These are phyloP conservation scores for Pseudocercospora vitis DNA, from an alignment of 2,329 filamentous ascomycete genomes.

Conservation along the genomic window DNA sequence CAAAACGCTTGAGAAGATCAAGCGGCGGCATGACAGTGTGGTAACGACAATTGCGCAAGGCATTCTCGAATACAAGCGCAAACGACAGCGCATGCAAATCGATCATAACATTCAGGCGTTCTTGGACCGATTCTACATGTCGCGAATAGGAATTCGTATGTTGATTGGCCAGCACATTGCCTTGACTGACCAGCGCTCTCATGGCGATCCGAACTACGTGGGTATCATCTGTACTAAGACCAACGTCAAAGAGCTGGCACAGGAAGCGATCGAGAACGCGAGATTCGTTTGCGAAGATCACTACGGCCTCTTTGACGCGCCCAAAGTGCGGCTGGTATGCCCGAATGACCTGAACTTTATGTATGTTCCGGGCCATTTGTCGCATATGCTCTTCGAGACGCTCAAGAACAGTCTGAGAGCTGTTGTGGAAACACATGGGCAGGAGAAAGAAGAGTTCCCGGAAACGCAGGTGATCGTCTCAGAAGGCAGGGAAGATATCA, in stretches of 20 bases:
- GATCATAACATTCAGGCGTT: conserved; percentile 97
- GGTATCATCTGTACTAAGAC: conserved; percentile 99
- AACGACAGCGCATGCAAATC: conserved; percentile 94
- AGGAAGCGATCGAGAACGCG: conserved; percentile 97
- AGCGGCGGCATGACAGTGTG: conserved; percentile 91
- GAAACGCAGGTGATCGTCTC: conserved; percentile 97
- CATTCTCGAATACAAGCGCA: conserved; percentile 96
- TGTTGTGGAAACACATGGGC: conserved; percentile 91
- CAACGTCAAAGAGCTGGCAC: conserved; percentile 88
- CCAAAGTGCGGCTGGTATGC: conserved; percentile 94
- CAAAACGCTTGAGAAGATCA: conserved; percentile 87
- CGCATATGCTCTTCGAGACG: conserved; percentile 99
- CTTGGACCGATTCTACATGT: conserved; percentile 99
- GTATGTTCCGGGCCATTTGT: conserved; percentile 98
- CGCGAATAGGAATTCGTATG: conserved; percentile 97
- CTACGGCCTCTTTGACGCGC: conserved; percentile 94
- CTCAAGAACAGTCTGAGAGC: conserved; percentile 97
- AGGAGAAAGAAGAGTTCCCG: conserved; percentile 93
- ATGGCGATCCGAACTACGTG: conserved; percentile 89
- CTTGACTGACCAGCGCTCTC: conserved; percentile 86
- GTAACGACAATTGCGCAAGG: conserved; percentile 98
- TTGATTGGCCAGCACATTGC: conserved; percentile 98
- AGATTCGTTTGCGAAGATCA: conserved; percentile 99
- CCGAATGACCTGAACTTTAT: conserved; percentile 88
- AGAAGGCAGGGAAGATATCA: conserved; percentile 97